Evolutionary conservation across 768 basidiomycete genomes (phyloP).

Genomic region (Trametes sanguinea): DNA sequence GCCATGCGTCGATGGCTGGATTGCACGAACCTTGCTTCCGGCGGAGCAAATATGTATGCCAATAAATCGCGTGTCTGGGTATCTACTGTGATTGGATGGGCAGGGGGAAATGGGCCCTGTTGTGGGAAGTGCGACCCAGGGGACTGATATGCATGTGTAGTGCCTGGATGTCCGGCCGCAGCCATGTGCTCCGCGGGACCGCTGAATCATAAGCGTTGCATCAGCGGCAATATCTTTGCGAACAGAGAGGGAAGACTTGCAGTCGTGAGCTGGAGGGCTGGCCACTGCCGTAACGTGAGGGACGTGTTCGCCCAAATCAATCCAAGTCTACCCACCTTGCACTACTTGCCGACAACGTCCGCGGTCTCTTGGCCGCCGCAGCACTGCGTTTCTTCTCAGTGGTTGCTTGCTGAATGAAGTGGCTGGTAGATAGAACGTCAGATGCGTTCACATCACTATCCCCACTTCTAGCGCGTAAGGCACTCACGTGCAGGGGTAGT

Average conservation of each 20-base stretch:
- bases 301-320: background rate
- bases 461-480: constrained; percentile 19
- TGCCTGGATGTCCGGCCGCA: constrained; percentile 13
- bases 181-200: constrained; percentile 23
- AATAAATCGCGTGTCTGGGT: constrained; percentile 69
- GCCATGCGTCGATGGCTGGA: constrained; percentile 5
- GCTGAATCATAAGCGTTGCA: constrained; percentile 21
- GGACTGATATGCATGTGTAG: constrained; percentile 30
- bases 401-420: constrained; percentile 82
- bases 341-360: constrained; percentile 50
- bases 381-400: constrained; percentile 77
- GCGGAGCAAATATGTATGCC: constrained; percentile 73
- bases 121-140: constrained; percentile 35
- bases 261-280: constrained; percentile 20
- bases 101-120: constrained; percentile 25
- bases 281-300: constrained; percentile 22
- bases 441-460: constrained; percentile 25
- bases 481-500: constrained; percentile 89
- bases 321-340: constrained; percentile 22
- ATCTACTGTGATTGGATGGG: constrained; percentile 53
- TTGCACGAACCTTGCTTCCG: constrained; percentile 47
- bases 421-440: constrained; percentile 43
- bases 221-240: constrained; percentile 2
- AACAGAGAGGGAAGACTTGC: constrained; percentile 4
- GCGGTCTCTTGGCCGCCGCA: constrained; percentile 59